These are phyloP conservation scores for Puya raimondii DNA, from an alignment of 176 grass and related monocot species.

Conservation along the genomic window DNA sequence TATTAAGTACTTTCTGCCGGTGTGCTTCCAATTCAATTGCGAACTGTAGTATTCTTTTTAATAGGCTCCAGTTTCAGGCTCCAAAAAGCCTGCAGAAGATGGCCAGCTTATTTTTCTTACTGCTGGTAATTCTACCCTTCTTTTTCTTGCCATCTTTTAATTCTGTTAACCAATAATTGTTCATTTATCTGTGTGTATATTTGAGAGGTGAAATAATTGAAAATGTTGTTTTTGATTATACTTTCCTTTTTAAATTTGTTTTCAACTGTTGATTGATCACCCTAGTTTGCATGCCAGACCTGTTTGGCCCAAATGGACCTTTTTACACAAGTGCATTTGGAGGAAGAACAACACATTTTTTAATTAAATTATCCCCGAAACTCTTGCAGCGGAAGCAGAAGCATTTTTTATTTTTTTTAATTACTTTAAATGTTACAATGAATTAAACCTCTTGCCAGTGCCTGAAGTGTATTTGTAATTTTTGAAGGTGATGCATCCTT, in stretches of 20 bases:
- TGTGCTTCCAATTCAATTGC: conserved; percentile 1
- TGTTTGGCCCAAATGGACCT: no score
- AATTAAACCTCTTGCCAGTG: neutral
- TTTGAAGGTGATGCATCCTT: conserved; percentile 63
- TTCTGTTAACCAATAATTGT: neutral
- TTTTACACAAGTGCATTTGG: no score
- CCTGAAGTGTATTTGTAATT: neutral
- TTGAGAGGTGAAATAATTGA: neutral
- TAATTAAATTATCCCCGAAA: no score
- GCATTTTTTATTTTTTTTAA: neutral
- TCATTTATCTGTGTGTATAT: conserved; percentile 20
- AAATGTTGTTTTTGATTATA: no score
- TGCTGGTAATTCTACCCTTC: conserved; percentile 41
- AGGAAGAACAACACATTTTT: no score
- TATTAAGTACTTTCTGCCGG: neutral
- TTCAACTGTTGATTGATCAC: no score
- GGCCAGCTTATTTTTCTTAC: conserved; percentile 83
- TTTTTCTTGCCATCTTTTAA: neutral
- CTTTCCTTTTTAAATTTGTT: no score
- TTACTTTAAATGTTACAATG: neutral
- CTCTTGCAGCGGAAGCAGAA: no score
- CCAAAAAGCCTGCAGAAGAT: conserved; percentile 93
- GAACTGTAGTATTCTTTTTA: conserved; percentile 28
- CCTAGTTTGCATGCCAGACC: no score
- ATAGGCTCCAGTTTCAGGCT: conserved; percentile 97